Evolutionary conservation across 257 asterid species (phyloP).

Genomic region (Solanum pinnatisectum): DNA sequence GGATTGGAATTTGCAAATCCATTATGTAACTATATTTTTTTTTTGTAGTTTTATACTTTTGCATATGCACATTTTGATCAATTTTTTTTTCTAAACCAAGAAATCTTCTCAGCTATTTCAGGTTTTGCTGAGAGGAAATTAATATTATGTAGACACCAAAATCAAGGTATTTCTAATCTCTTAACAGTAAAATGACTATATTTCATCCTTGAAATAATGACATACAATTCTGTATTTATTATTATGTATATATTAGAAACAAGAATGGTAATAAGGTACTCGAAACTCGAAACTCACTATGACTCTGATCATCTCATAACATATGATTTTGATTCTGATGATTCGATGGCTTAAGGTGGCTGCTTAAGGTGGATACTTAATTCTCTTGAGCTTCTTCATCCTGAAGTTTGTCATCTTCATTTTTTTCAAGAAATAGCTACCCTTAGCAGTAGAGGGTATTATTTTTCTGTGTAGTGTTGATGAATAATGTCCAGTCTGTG

Average conservation of each 20-base stretch:
- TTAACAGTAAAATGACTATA: background rate
- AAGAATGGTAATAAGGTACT: background rate
- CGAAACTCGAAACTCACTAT: background rate
- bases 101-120: constrained; percentile 35
- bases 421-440: too few relatives aligned
- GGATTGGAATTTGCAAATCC: constrained; percentile 25
- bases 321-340: too few relatives aligned
- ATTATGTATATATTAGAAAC: background rate
- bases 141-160: constrained; percentile 76
- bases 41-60: constrained; percentile 13
- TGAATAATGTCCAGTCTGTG: too few relatives aligned
- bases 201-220: background rate
- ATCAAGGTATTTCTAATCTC: constrained; percentile 37
- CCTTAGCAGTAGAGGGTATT: too few relatives aligned
- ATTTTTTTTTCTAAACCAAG: constrained; percentile 11
- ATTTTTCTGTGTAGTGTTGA: too few relatives aligned
- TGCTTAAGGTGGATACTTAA: too few relatives aligned
- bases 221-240: background rate
- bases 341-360: too few relatives aligned
- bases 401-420: too few relatives aligned
- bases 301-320: too few relatives aligned
- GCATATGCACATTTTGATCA: background rate
- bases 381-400: too few relatives aligned
- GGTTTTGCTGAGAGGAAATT: constrained; percentile 19
- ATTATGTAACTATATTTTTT: constrained; percentile 5